Base-by-base conservation (phyloP, 2,329 filamentous ascomycete genomes). In the Penicillium freii region DNA sequence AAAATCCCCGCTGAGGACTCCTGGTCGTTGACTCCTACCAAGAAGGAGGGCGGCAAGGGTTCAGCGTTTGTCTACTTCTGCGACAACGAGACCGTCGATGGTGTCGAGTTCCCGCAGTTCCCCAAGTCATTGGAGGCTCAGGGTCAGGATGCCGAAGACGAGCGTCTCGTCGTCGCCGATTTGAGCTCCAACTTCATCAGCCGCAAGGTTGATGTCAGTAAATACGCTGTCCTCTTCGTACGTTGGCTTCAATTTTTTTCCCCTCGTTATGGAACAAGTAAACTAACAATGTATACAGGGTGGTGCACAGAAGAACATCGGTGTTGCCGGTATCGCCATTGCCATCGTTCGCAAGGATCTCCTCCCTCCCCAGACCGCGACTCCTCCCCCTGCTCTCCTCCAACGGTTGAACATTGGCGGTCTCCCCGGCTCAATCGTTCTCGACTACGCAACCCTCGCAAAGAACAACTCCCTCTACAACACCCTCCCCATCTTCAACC, bases 401-500 rank as follows among this genome's bases (percentile, higher is more conserved):
- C 84, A 92, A 58, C 81, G 87, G 58, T 83, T 97, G 10, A 86
- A 84, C 21, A 79, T 96, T n/a, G 84, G 94, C 40, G 86, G 88
- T 51, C 63, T 79, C 4, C 76, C 76, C 11, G 72, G 72, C 0
- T 92, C 93, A 2, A 84, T 90, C 19, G 84, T 97, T 43, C 79
- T 97, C 47, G 85, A 90, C 62, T 97, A 93, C 71, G 87, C 91
- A 61, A 91, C 85, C 0, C 88, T 94, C 64, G 88, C 90, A 40
- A 95, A 95, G 81, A 95, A 95, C 78, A 94, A 96, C 79, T 94
- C 89, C 66, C 82, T 97, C 29, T 97, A 97, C 80, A 97, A 97
- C 77, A 97, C 93, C 0, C 80, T 97, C 11, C 92, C 91, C 69
- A 96, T 97, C 69, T 96, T 97, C 62, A 92, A 93, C 73, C 89